These are phyloP conservation scores for Astragalus membranaceus DNA, from an alignment of 306 rosid genomes.

Conservation along the genomic window DNA sequence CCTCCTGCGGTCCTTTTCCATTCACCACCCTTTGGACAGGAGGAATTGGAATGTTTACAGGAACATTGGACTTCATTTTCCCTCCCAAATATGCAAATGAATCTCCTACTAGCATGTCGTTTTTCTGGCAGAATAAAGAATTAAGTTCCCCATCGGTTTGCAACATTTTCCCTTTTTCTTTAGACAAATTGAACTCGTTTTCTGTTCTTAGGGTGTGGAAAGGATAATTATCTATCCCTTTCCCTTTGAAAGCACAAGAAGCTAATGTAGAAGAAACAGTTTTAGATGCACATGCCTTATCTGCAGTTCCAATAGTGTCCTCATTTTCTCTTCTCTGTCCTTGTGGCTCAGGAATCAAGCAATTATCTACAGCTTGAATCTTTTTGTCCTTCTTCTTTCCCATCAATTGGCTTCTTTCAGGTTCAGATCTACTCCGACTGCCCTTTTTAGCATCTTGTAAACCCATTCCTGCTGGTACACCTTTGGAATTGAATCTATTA, in stretches of 20 bases:
- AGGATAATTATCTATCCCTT: conserved; percentile 37
- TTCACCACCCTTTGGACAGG: conserved; percentile 32
- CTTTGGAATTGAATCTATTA: conserved; percentile 38
- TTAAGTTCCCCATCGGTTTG: conserved; percentile 35
- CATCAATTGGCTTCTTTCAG: conserved; percentile 35
- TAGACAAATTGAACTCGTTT: conserved; percentile 39
- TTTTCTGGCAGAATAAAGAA: conserved; percentile 32
- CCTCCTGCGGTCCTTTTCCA: conserved; percentile 47
- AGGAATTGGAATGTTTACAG: conserved; percentile 33
- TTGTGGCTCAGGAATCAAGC: conserved; percentile 35
- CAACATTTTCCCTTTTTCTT: conserved; percentile 56
- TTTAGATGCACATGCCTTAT: conserved; percentile 24
- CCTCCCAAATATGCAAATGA: conserved; percentile 37
- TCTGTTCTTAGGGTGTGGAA: conserved; percentile 32
- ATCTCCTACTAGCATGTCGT: conserved; percentile 29
- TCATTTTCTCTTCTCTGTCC: conserved; percentile 30
- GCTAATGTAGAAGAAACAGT: conserved; percentile 24
- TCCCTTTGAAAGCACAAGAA: conserved; percentile 30
- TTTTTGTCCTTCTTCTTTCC: conserved; percentile 59
- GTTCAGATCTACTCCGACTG: conserved; percentile 31
- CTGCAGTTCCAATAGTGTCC: conserved; percentile 26
- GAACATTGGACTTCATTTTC: conserved; percentile 35
- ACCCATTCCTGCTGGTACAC: conserved; percentile 25
- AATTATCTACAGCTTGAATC: conserved; percentile 33
- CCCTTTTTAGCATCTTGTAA: conserved; percentile 37